Base-by-base conservation (phyloP, 768 basidiomycete species). In the Trametes cinnabarina region DNA sequence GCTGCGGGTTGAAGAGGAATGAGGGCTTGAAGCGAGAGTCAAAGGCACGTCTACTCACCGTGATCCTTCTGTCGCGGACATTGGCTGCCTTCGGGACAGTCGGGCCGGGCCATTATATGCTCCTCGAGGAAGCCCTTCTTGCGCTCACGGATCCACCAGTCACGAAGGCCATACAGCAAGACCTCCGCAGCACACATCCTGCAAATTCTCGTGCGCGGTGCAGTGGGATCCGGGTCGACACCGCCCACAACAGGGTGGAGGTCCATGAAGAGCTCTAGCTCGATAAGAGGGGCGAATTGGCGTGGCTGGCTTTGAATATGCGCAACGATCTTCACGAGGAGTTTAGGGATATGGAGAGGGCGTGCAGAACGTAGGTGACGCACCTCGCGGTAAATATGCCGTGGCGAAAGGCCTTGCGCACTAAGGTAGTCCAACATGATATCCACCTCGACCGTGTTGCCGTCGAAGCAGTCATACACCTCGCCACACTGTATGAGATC, bases 71-170 rank as follows among this genome's bases (percentile, higher is more conserved):
- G 89, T 54, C 75, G 79, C 35, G 65, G 63, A 66, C 90, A 93
- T 12, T 60, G 68, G 26, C 67, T 72, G n/a, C 87, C 87, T 7
- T 87, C 79, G 10, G 78, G 78, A 62, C 90, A 93, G 65, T 92
- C 86, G 30, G 81, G 82, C 37, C 88, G 77, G n/a, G 71, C 78
- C 63, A 78, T 68, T n/a, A 89, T 69, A 42, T 67, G 68, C 44
- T 78, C 78, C 40, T 85, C 84, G 51, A 88, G 69, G 61, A 82
- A 79, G 15, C 86, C 90, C 65, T 85, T 88, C 72, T 77, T 79
- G 26, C 90, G 81, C 71, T 92, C 90, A 48, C 86, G 76, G 32
- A 92, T 73, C 90, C 91, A 92, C 90, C 90, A 93, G 37, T 86
- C 88, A 59, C 79, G 83, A 42, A 92, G 66, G 11, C 90, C 90